These are phyloP conservation scores for Talaromyces ruber DNA, from an alignment of 495 filamentous ascomycete species.

Conservation along the genomic window DNA sequence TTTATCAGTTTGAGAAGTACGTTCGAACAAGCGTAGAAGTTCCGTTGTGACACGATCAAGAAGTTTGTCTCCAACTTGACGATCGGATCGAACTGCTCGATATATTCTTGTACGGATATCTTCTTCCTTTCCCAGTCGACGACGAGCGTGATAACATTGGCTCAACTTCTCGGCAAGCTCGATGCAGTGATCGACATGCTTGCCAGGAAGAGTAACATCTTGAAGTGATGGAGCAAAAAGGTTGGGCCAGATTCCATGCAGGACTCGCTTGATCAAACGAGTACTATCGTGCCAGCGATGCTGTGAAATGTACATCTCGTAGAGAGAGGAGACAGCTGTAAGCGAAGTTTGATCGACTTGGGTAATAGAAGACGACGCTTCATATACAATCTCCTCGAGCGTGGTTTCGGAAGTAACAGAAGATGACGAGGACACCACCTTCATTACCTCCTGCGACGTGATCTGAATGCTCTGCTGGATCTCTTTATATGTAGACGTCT, in stretches of 20 bases:
- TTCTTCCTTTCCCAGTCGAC: conserved; percentile 25
- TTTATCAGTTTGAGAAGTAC: conserved; percentile 24
- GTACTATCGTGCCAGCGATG: conserved; percentile 33
- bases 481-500: conserved; percentile 18
- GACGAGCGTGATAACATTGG: conserved; percentile 28
- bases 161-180: conserved; percentile 20
- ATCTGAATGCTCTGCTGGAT: conserved; percentile 21
- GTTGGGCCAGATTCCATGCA: conserved; percentile 23
- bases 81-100: conserved; percentile 17
- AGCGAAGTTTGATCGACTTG: conserved; percentile 18
- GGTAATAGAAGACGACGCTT: conserved; percentile 16
- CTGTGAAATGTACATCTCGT: conserved; percentile 22
- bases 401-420: conserved; percentile 19
- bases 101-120: conserved; percentile 27
- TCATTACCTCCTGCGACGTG: conserved; percentile 20
- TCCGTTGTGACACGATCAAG: conserved; percentile 17
- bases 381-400: conserved; percentile 25
- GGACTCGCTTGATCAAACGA: conserved; percentile 22
- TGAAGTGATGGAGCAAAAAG: conserved; percentile 25
- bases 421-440: conserved; percentile 1
- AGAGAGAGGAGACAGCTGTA: conserved; percentile 19
- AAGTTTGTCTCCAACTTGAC: conserved; percentile 22
- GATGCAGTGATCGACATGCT: conserved; percentile 19
- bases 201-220: conserved; percentile 21
- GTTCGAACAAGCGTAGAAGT: conserved; percentile 22